phyloP scores from a whole-genome alignment of 306 rosid species.

The Citrullus amarus region DNA sequence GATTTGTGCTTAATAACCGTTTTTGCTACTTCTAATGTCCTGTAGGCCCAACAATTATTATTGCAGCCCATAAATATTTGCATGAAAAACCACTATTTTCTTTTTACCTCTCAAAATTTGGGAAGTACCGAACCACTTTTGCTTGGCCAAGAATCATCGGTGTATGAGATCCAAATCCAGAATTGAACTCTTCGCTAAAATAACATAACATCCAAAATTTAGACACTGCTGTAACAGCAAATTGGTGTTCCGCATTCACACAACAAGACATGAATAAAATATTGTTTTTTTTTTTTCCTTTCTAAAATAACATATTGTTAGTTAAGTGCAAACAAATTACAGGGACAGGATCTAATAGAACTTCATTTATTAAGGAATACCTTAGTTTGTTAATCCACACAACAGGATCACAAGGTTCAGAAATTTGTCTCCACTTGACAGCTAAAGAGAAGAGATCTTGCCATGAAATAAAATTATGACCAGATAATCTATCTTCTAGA shows the following conservation, averaged over 20 bases:
- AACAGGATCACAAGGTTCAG: conserved; percentile 92
- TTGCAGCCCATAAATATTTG: conserved; percentile 9
- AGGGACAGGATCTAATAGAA: background rate
- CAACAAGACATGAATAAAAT: background rate
- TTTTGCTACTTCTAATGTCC: conserved; percentile 68
- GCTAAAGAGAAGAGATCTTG: conserved; percentile 66
- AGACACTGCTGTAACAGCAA: background rate
- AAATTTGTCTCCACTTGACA: conserved; percentile 87
- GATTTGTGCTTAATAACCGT: conserved; percentile 54
- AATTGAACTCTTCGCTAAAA: conserved; percentile 68
- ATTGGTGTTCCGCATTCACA: background rate
- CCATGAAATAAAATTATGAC: conserved; percentile 58
- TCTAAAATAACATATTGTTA: background rate
- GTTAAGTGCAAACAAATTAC: background rate
- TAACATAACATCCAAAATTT: background rate
- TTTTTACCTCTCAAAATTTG: conserved; percentile 69
- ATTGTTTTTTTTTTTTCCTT: background rate
- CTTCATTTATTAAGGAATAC: conserved; percentile 25
- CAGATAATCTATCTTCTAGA: conserved; percentile 54
- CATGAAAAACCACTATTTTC: conserved; percentile 1
- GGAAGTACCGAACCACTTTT: conserved; percentile 77
- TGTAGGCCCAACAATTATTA: conserved; percentile 31
- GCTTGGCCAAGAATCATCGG: conserved; percentile 95
- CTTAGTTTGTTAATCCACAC: conserved; percentile 91
- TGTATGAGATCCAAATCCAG: conserved; percentile 96